Evolutionary conservation across 768 basidiomycete species (phyloP).

Genomic region (Tephrocybe sp.): DNA sequence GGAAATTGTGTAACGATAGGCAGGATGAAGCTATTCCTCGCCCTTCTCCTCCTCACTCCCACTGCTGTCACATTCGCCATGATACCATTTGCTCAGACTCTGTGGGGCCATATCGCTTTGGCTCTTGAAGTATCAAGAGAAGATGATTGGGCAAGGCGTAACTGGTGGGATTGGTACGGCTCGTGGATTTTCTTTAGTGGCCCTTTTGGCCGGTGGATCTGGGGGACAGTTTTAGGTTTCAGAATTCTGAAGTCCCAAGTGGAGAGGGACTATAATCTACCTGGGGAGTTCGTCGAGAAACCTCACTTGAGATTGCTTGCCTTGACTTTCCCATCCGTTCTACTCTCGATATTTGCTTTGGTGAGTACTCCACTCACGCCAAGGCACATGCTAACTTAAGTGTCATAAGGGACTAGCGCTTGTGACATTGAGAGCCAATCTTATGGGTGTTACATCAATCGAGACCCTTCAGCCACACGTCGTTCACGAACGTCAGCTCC

Average conservation of each 20-base stretch:
- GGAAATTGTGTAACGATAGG: slow-evolving; percentile 42
- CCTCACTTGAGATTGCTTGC: slow-evolving; percentile 34
- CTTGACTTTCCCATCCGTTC: slow-evolving; percentile 21
- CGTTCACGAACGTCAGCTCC: slow-evolving; percentile 9
- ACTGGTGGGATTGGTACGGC: slow-evolving; percentile 45
- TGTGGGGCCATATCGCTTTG: slow-evolving; percentile 26
- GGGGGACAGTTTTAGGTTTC: slow-evolving; percentile 38
- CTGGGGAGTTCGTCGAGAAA: slow-evolving; percentile 32
- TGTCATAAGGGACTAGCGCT: slow-evolving; percentile 27
- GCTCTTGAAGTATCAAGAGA: slow-evolving; percentile 29
- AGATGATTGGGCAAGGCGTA: slow-evolving; percentile 25
- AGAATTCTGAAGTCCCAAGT: slow-evolving; percentile 22
- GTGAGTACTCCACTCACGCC: slow-evolving; percentile 22
- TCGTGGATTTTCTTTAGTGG: slow-evolving; percentile 46
- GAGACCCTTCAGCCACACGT: slow-evolving; percentile 20
- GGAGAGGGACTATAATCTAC: slow-evolving; percentile 11
- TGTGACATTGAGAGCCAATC: slow-evolving; percentile 23
- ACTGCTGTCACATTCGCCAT: slow-evolving; percentile 28
- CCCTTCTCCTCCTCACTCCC: slow-evolving; percentile 31
- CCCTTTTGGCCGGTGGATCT: slow-evolving; percentile 40
- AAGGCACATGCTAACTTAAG: background rate
- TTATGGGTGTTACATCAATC: slow-evolving; percentile 35
- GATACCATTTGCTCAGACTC: slow-evolving; percentile 25
- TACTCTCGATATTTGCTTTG: slow-evolving; percentile 36
- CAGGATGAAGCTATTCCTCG: slow-evolving; percentile 37